Evolutionary conservation across 192 early-diverging fungal species (phyloP).

Genomic region (Podila horticola): DNA sequence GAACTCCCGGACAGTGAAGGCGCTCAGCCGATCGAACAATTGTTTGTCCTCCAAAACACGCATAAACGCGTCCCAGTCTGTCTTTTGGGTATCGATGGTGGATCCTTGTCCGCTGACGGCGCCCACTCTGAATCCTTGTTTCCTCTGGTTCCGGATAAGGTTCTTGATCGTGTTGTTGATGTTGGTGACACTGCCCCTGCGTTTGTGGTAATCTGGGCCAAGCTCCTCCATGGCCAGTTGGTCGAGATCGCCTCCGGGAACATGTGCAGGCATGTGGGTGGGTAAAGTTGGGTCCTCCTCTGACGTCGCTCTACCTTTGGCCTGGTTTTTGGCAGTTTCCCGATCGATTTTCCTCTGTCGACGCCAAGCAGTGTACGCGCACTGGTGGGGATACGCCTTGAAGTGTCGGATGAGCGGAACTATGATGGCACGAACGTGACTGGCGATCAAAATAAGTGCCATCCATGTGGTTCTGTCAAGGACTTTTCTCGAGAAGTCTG

Average conservation of each 20-base stretch:
- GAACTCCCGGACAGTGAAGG: conserved; percentile 44
- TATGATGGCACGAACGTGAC: conserved; percentile 25
- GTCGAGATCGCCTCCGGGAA: not conserved
- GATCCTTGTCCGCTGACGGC: not conserved
- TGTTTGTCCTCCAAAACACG: conserved; percentile 19
- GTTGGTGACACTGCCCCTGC: not conserved
- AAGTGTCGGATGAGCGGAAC: conserved; percentile 30
- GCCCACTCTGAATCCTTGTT: conserved; percentile 13
- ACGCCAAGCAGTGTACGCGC: conserved; percentile 5
- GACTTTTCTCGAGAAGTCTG: not conserved
- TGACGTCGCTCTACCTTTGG: not conserved
- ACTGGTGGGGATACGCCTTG: conserved; percentile 12
- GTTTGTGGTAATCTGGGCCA: not conserved
- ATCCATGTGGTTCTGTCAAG: conserved; percentile 31
- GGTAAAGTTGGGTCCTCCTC: not conserved
- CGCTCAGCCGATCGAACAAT: conserved; percentile 33
- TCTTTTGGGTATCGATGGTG: conserved; percentile 10
- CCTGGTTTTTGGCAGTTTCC: not conserved
- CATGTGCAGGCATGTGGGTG: not conserved
- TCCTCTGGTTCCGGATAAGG: conserved; percentile 12
- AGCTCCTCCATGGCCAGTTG: not conserved
- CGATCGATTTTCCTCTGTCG: not conserved
- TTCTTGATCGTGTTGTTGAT: conserved; percentile 20
- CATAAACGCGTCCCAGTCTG: conserved; percentile 45
- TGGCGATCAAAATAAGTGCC: conserved; percentile 16